These are phyloP conservation scores for Amesomyces nigricolor DNA, from an alignment of 2,329 filamentous ascomycete species.

Conservation along the genomic window DNA sequence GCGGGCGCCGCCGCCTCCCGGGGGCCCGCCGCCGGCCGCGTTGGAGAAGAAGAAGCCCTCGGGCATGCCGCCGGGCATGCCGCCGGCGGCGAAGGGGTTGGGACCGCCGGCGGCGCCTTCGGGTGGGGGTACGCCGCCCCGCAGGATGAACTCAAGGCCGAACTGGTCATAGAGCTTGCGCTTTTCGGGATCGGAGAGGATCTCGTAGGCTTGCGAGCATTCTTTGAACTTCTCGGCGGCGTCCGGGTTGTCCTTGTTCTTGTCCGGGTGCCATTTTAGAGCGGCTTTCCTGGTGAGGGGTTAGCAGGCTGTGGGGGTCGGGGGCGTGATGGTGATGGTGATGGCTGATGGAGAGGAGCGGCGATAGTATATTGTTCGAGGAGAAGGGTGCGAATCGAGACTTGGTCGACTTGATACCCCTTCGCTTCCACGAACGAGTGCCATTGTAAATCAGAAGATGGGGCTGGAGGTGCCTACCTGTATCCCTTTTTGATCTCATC, in stretches of 20 bases:
- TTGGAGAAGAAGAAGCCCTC: constrained; percentile 25
- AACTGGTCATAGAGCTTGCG: constrained; percentile 92
- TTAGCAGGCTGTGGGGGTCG: constrained; percentile 30
- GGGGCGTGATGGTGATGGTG: too few species aligned
- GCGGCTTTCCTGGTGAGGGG: constrained; percentile 64
- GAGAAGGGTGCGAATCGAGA: constrained; percentile 7
- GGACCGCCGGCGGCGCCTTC: constrained; percentile 44
- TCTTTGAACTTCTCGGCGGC: constrained; percentile 97
- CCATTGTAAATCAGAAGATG: background rate
- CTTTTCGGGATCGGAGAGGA: constrained; percentile 94
- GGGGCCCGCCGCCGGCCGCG: constrained; percentile 31
- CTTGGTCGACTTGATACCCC: background rate
- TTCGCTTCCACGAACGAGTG: background rate
- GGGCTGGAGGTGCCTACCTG: constrained; percentile 49
- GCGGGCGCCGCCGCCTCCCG: constrained; percentile 43
- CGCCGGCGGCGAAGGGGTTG: constrained; percentile 52
- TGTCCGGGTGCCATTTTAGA: constrained; percentile 92
- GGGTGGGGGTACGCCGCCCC: constrained; percentile 67
- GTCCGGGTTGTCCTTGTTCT: constrained; percentile 86
- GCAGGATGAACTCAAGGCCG: constrained; percentile 86
- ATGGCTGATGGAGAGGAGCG: background rate
- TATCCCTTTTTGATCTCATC: constrained; percentile 98
- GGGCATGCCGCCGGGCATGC: constrained; percentile 32
- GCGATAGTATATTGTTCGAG: background rate
- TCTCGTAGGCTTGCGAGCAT: constrained; percentile 95